Evolutionary conservation across 1,139 yeast species (phyloP), one percentile per base, ranked within the genome.

Genomic region (Zhuliangozyma blackwelliae): DNA sequence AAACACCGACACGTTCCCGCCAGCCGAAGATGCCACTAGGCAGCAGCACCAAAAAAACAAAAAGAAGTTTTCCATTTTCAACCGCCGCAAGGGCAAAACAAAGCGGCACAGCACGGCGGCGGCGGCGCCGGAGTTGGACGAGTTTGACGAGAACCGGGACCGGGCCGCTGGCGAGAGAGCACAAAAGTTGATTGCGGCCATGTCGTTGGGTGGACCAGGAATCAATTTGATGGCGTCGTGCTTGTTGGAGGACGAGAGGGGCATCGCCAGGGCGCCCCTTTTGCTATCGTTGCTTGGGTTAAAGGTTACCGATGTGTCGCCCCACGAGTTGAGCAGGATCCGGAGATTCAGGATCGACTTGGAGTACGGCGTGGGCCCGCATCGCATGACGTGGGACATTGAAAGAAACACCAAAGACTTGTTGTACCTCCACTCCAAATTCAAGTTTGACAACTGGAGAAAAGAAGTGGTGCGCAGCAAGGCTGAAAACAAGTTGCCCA

Each of bases 281-380:
- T 61, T 92, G 32, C 61, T 89, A 28, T 81, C 86, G 10, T 76
- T 89, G 54, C 57, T 92, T 32, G 85, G 89, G 10, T 68, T 89
- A 31, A 68, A 71, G 35, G 67, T 92, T 3, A 68, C 75, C 37
- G 88, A 77, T 46, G 64, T 69, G 10, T 69, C 82, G 1, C 56
- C 57, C 16, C 55, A 63, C 11, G 54, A 62, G 5, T 50, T 53
- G 38, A 70, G 75, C 3, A 75, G 69, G 43, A 75, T 75, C 41
- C 63, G 82, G 40, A 75, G 68, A 37, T 88, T 75, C 49, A 70
- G 75, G 42, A 65, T 92, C 16, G 86, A 83, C 40, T 65, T 92
- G 38, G 96, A 89, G 52, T 92, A 92, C 53, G 98, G 97, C 2
- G 79, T 89, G 13, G 96, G 96, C 1, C 77, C 79, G 5, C 78